A percentile compares a stretch with the other conserved stretches of the same genome.
These are phyloP conservation scores for Pelargonium nanum DNA, from an alignment of 345 rosid genomes.

Conservation along the genomic window DNA sequence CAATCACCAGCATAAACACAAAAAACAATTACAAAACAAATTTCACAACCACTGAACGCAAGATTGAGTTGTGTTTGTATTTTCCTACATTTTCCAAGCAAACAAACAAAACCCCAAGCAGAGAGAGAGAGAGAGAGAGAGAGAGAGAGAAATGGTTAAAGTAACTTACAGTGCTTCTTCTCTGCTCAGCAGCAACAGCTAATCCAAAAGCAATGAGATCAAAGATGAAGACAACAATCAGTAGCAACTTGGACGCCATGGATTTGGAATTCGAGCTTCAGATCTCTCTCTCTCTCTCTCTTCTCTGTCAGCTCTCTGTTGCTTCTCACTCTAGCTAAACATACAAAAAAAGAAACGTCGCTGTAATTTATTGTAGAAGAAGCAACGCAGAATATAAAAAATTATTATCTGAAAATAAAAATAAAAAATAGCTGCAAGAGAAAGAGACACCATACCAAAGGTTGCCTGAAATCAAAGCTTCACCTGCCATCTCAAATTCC, in stretches of 20 bases:
- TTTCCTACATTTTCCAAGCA: neutral
- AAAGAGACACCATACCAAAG: neutral
- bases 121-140: neutral
- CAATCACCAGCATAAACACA: neutral
- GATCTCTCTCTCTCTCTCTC: neutral
- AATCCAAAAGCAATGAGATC: constrained; percentile 90
- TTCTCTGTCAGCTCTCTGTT: neutral
- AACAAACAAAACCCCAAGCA: neutral
- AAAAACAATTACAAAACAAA: neutral
- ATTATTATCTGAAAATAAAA: no score
- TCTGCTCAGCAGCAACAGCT: constrained; percentile 93
- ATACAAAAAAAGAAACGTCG: neutral
- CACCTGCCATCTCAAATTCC: neutral
- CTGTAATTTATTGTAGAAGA: neutral
- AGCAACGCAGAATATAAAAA: neutral
- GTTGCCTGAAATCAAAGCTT: neutral
- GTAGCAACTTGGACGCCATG: constrained; percentile 77
- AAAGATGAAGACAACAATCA: constrained; percentile 51
- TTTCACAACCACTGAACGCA: neutral
- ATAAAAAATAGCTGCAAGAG: no score
- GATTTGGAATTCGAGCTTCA: neutral
- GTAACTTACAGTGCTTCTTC: constrained; percentile 77
- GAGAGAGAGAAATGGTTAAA: neutral
- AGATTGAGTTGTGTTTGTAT: neutral
- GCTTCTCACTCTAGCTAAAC: neutral